Evolutionary conservation across 78 protist species (phyloP).

Genomic region (Speleostelium caveatum): DNA sequence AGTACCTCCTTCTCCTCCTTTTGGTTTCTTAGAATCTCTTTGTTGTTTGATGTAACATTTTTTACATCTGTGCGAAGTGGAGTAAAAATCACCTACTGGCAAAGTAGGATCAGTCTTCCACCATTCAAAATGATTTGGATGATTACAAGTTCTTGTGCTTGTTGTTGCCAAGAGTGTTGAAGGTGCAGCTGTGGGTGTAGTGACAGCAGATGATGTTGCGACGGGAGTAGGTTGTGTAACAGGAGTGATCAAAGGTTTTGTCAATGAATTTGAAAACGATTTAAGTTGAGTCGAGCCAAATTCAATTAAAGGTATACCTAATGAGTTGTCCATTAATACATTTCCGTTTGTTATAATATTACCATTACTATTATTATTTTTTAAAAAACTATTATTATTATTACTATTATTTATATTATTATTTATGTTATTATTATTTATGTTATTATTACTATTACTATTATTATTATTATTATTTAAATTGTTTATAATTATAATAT

Average conservation of each 20-base stretch:
- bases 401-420: no score
- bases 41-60: conserved; percentile 67
- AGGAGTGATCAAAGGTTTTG: no score
- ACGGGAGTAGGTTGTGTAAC: no score
- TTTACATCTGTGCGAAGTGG: conserved; percentile 37
- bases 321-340: no score
- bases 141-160: conserved; percentile 35
- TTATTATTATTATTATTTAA: neutral
- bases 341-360: no score
- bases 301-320: no score
- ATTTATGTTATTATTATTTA: no score
- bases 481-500: neutral
- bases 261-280: no score
- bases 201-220: no score
- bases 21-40: conserved; percentile 29
- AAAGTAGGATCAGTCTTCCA: conserved; percentile 37
- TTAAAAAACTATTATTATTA: no score
- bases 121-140: conserved; percentile 51
- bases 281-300: no score
- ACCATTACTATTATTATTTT: neutral
- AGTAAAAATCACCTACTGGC: conserved; percentile 50
- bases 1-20: no score
- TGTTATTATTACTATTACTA: neutral
- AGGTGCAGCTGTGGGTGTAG: neutral
- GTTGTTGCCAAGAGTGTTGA: neutral